phyloP scores from a whole-genome alignment of 352 stramenopile genomes.

The Phytopythium sindhum region DNA sequence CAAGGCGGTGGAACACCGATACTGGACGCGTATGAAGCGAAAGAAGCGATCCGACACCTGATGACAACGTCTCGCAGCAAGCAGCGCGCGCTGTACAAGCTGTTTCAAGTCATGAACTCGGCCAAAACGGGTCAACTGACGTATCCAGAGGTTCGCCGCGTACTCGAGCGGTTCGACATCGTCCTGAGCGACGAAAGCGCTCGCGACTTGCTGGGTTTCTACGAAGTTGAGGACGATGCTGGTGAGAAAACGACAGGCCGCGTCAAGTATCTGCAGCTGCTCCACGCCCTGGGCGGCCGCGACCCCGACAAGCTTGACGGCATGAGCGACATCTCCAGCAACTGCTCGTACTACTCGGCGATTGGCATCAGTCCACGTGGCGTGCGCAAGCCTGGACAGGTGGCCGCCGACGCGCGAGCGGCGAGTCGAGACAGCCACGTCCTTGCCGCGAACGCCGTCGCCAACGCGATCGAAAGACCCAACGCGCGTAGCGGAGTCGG shows the following conservation, averaged over 20 bases:
- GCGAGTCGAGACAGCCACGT: slow-evolving; percentile 34
- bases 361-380: slow-evolving; percentile 60
- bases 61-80: slow-evolving; percentile 37
- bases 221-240: slow-evolving; percentile 54
- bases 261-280: slow-evolving; percentile 60
- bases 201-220: slow-evolving; percentile 38
- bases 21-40: slow-evolving; percentile 45
- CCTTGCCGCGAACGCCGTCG: slow-evolving; percentile 36
- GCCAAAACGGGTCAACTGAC: slow-evolving; percentile 46
- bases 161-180: slow-evolving; percentile 55
- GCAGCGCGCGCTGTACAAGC: slow-evolving; percentile 59
- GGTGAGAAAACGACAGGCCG: slow-evolving; percentile 35
- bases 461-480: slow-evolving; percentile 44
- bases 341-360: slow-evolving; percentile 77
- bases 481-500: slow-evolving; percentile 8
- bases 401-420: slow-evolving; percentile 11
- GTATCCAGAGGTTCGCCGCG: slow-evolving; percentile 58
- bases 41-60: slow-evolving; percentile 46
- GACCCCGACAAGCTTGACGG: slow-evolving; percentile 61
- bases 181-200: slow-evolving; percentile 29
- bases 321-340: slow-evolving; percentile 68
- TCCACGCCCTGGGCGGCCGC: slow-evolving; percentile 57
- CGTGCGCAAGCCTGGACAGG: slow-evolving; percentile 20
- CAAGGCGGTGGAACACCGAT: not conserved
- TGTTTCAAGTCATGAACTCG: slow-evolving; percentile 55